A percentile compares a stretch with the other conserved stretches of the same genome.
These are phyloP conservation scores for Tetrapisispora iriomotensis DNA, from an alignment of 805 yeast genomes.

Conservation along the genomic window DNA sequence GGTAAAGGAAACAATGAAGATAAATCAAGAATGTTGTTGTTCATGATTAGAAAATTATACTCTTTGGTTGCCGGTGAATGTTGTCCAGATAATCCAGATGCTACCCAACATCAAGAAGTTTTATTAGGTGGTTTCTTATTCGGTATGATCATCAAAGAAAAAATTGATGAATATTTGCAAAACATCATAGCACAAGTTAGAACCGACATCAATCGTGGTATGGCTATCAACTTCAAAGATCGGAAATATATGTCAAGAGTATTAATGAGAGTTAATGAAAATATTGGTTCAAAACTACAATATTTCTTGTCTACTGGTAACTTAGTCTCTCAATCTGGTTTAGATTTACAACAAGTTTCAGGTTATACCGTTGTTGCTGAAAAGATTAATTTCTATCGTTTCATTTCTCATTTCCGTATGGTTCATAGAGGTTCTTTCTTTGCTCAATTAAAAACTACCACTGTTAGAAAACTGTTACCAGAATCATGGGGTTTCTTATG, in stretches of 20 bases:
- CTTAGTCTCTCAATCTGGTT: conserved; percentile 90
- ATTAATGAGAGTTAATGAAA: conserved; percentile 72
- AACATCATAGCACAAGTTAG: conserved; percentile 63
- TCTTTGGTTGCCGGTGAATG: conserved; percentile 95
- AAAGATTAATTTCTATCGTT: conserved; percentile 93
- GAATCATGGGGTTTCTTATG: conserved; percentile 99
- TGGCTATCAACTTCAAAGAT: conserved; percentile 74
- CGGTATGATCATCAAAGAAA: conserved; percentile 94
- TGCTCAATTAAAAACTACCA: conserved; percentile 93
- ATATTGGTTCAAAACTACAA: conserved; percentile 89
- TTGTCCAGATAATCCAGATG: conserved; percentile 96
- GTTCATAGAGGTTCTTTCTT: conserved; percentile 99
- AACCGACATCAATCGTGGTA: conserved; percentile 70
- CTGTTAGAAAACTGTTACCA: conserved; percentile 91
- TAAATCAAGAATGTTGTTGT: conserved; percentile 77
- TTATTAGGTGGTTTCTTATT: conserved; percentile 90
- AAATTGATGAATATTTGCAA: conserved; percentile 84
- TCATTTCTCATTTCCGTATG: conserved; percentile 98
- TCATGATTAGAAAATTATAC: conserved; percentile 93
- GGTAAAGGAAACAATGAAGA: conserved; percentile 47
- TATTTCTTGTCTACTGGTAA: conserved; percentile 96
- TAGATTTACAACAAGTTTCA: conserved; percentile 94
- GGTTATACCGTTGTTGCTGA: conserved; percentile 99
- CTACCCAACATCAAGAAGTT: conserved; percentile 97
- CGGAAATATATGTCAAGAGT: conserved; percentile 75